phyloP scores from a whole-genome alignment of 257 asterid genomes.

The Lithospermum erythrorhizon region DNA sequence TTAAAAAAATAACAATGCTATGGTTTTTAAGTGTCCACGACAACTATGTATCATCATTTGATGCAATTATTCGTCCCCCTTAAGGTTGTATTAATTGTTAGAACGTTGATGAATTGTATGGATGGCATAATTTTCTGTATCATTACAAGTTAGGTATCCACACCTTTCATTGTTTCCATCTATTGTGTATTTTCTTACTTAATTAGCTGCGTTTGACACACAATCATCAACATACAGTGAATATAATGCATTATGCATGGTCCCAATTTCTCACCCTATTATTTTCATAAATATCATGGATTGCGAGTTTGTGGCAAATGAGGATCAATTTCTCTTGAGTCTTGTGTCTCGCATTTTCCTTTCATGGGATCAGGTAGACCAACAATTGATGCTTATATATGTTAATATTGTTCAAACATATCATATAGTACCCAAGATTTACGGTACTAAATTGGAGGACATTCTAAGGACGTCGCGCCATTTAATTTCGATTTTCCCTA shows the following conservation, averaged over 20 bases:
- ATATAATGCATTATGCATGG: not conserved
- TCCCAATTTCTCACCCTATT: not conserved
- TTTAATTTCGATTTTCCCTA: too few species aligned
- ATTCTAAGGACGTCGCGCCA: too few species aligned
- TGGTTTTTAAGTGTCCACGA: constrained; percentile 28
- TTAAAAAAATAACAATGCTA: constrained; percentile 8
- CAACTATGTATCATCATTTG: not conserved
- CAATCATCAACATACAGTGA: not conserved
- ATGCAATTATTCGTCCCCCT: constrained; percentile 3
- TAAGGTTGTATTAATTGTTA: constrained; percentile 4
- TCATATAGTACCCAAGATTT: too few species aligned
- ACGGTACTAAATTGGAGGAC: too few species aligned
- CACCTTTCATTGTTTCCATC: constrained; percentile 2
- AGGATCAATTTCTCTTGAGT: too few species aligned
- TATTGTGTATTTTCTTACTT: constrained; percentile 1
- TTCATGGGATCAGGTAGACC: too few species aligned
- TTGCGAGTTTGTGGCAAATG: too few species aligned
- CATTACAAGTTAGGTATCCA: not conserved
- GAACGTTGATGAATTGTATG: not conserved
- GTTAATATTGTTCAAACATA: too few species aligned
- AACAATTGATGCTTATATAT: too few species aligned
- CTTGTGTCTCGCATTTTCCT: too few species aligned
- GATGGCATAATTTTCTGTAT: not conserved
- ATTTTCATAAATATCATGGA: too few species aligned
- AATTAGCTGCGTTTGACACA: not conserved